Base-by-base conservation (phyloP, 2,329 filamentous ascomycete genomes). In the Rachicladosporium sp. region DNA sequence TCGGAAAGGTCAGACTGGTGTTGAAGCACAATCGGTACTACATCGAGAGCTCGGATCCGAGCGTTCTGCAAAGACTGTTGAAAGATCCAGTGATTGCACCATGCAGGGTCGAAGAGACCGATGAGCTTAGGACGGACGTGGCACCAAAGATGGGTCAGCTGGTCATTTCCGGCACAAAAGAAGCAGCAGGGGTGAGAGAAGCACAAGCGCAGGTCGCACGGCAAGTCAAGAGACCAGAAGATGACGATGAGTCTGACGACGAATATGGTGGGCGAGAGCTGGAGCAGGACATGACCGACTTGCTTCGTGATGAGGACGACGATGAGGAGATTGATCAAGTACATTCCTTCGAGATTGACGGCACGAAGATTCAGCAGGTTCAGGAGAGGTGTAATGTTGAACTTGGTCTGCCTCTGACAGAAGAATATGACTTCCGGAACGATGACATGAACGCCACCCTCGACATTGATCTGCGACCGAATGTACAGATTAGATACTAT, bases 391-490 rank as follows among this genome's bases (percentile, higher is more conserved):
- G 91, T 55, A 58, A 59, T 29, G 74, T 93, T 37, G 81, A 83
- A 34, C 77, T 98, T 37, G 82, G 81, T 19, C 82, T 86, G 46
- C 91, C 91, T 3, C 80, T 94, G 6, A 74, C 95, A 6, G 88
- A 96, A 59, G 91, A 98, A 62, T 98, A 98, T 61, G 91, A 98
- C 59, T 98, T 96, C 61, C 75, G 87, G 42, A 88, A 91, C 50
- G 91, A 98, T 58, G 76, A 83, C 44, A 73, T 78, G 50, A 98
- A 96, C 54, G 76, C 89, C 1, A 94, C 85, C 37, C 68, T 98
- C 29, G 87, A 96, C 42, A 98, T 98, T 50, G 89, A 96, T 58
- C 69, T 96, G 36, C 83, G 83, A 51, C 88, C 89, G 0, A 80
- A 80, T 41, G 89, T 88, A 0, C 82, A 89, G 54, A 96, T 96